Conservation (phyloP, 176 grass and related monocot species). For the Raddia guianensis region DNA sequence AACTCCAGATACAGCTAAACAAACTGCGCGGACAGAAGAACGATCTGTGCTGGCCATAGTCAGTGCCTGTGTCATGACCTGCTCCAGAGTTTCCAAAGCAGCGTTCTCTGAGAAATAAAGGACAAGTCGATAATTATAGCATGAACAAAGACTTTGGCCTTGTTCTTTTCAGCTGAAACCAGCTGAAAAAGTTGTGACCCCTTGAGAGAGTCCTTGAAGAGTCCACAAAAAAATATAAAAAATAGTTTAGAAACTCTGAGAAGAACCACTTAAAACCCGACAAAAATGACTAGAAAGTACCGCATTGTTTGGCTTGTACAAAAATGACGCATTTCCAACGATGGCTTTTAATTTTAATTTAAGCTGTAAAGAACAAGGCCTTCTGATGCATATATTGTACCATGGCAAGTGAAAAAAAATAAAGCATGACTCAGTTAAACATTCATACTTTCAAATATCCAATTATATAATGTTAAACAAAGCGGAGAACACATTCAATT, state of each 20-base stretch:
- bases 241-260: too few relatives aligned
- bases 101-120: slow-evolving; percentile 58
- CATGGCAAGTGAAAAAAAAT: background rate
- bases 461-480: background rate
- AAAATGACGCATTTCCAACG: too few relatives aligned
- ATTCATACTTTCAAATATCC: background rate
- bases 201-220: too few relatives aligned
- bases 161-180: too few relatives aligned
- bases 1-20: slow-evolving; percentile 90
- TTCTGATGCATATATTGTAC: slow-evolving; percentile 8
- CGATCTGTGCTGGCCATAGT: slow-evolving; percentile 56
- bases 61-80: slow-evolving; percentile 73
- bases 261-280: too few relatives aligned
- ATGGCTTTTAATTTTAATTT: too few relatives aligned
- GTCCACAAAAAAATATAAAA: too few relatives aligned
- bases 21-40: slow-evolving; percentile 73
- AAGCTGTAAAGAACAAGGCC: too few relatives aligned
- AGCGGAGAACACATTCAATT: background rate
- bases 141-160: slow-evolving; percentile 6
- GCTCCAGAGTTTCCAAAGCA: slow-evolving; percentile 73
- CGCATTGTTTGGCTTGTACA: too few relatives aligned
- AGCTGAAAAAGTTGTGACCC: too few relatives aligned
- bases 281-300: too few relatives aligned
- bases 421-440: slow-evolving; percentile 3
- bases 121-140: slow-evolving; percentile 30